Percentiles rank a stretch among this genome's conserved stretches.
Evolutionary conservation across 1,284 basidiomycete species (phyloP).

Genomic region (Schizophyllum commune): DNA sequence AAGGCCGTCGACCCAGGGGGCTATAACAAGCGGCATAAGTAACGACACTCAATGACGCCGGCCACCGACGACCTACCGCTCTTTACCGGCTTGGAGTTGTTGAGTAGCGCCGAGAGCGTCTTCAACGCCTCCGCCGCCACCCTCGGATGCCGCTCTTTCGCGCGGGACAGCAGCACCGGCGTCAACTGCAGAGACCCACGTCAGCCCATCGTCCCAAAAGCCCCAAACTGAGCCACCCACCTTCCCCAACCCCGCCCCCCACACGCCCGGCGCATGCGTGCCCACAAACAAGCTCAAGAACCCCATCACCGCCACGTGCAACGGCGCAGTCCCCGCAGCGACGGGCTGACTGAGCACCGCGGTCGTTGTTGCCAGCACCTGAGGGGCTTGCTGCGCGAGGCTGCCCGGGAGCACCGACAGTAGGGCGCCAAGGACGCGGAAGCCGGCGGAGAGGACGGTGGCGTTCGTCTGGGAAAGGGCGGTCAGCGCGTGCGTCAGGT

Average conservation of each 20-base stretch:
- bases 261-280: background rate
- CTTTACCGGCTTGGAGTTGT: constrained; percentile 55
- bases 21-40: too few species aligned
- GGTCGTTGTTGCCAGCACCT: constrained; percentile 56
- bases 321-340: background rate
- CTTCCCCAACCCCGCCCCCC: background rate
- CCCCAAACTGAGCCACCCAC: too few species aligned
- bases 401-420: constrained; percentile 80
- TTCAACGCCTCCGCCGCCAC: constrained; percentile 80
- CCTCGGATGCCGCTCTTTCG: constrained; percentile 68
- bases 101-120: constrained; percentile 65
- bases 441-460: constrained; percentile 80
- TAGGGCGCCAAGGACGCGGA: constrained; percentile 71
- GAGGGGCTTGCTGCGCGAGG: constrained; percentile 62
- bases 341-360: constrained; percentile 45
- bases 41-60: too few species aligned
- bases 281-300: background rate
- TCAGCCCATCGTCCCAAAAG: too few species aligned
- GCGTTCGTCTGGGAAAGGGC: constrained; percentile 58
- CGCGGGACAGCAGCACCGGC: constrained; percentile 65
- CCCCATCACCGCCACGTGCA: background rate
- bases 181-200: constrained; percentile 61
- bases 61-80: too few species aligned
- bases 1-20: constrained; percentile 53
- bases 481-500: too few species aligned